Conservation (phyloP, 805 yeast species). For the Nakazawaea wickerhamii region DNA sequence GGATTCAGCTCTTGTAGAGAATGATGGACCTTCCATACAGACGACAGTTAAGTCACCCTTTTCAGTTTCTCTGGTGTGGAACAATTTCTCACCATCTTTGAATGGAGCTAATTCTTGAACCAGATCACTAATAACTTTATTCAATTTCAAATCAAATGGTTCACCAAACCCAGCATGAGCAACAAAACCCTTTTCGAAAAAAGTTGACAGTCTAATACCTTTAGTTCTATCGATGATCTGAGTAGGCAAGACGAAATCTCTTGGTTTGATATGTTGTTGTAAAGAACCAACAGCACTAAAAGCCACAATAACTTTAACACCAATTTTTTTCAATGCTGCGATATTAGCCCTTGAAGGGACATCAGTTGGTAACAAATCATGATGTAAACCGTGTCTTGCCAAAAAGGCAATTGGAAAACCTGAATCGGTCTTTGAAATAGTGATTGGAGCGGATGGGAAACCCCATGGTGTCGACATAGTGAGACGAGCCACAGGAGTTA, state of each 20-base stretch:
- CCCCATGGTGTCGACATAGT: conserved; percentile 96
- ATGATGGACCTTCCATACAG: conserved; percentile 99
- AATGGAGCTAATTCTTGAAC: conserved; percentile 40
- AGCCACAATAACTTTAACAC: conserved; percentile 84
- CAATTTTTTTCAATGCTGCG: conserved; percentile 86
- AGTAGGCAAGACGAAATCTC: conserved; percentile 95
- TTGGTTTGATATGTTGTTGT: conserved; percentile 81
- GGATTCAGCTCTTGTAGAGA: conserved; percentile 95
- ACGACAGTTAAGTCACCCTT: conserved; percentile 76
- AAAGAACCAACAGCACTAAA: conserved; percentile 96
- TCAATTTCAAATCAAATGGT: conserved; percentile 80
- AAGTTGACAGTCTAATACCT: conserved; percentile 86
- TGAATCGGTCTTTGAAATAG: conserved; percentile 68
- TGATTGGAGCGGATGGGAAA: conserved; percentile 87
- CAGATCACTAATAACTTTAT: conserved; percentile 55
- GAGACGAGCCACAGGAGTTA: conserved; percentile 80
- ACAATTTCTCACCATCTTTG: conserved; percentile 36
- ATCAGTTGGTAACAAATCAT: conserved; percentile 83
- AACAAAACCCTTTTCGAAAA: conserved; percentile 87
- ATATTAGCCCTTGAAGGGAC: conserved; percentile 94
- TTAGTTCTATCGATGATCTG: conserved; percentile 97
- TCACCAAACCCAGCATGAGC: conserved; percentile 98
- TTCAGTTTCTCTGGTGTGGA: conserved; percentile 66
- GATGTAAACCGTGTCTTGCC: conserved; percentile 91
- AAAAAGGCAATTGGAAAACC: conserved; percentile 90